These are phyloP conservation scores for Agrocybe praecox DNA, from an alignment of 768 basidiomycete species.

Conservation along the genomic window DNA sequence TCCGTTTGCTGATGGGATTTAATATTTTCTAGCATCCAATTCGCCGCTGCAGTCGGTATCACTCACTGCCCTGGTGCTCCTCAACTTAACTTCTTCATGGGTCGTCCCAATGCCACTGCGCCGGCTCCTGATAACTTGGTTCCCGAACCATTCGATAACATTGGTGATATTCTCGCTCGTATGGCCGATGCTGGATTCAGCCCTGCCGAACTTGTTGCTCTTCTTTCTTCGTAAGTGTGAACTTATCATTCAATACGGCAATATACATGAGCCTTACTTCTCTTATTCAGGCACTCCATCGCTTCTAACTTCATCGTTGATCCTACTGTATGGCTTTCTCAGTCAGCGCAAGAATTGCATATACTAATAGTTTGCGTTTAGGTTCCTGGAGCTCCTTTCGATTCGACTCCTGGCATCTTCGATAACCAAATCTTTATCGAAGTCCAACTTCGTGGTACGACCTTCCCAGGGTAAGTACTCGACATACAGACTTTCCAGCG, in stretches of 20 bases:
- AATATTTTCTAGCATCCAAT: constrained; percentile 3
- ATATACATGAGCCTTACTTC: too few species aligned
- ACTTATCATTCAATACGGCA: too few species aligned
- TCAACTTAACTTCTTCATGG: constrained; percentile 38
- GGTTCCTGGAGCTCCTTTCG: constrained; percentile 26
- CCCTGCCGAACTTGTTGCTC: constrained; percentile 34
- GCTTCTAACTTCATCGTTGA: too few species aligned
- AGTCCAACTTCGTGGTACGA: constrained; percentile 42
- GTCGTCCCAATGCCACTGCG: constrained; percentile 33
- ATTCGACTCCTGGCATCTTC: constrained; percentile 43
- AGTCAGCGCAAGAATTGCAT: too few species aligned
- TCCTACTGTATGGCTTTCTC: too few species aligned
- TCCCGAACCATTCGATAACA: constrained; percentile 21
- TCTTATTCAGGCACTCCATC: too few species aligned
- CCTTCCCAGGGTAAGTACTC: constrained; percentile 37
- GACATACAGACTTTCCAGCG: not conserved
- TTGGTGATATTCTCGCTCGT: constrained; percentile 29
- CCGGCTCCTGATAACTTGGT: constrained; percentile 25
- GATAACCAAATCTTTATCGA: constrained; percentile 49
- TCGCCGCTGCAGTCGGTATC: constrained; percentile 44
- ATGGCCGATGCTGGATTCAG: constrained; percentile 37
- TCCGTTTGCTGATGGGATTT: too few species aligned
- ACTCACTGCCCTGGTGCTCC: constrained; percentile 46
- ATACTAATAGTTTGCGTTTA: too few species aligned
- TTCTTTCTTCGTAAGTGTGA: constrained; percentile 24